A percentile compares a stretch with the other conserved stretches of the same genome.
Conservation (phyloP, 192 early-diverging fungal genomes). For the Coemansia sp. region DNA sequence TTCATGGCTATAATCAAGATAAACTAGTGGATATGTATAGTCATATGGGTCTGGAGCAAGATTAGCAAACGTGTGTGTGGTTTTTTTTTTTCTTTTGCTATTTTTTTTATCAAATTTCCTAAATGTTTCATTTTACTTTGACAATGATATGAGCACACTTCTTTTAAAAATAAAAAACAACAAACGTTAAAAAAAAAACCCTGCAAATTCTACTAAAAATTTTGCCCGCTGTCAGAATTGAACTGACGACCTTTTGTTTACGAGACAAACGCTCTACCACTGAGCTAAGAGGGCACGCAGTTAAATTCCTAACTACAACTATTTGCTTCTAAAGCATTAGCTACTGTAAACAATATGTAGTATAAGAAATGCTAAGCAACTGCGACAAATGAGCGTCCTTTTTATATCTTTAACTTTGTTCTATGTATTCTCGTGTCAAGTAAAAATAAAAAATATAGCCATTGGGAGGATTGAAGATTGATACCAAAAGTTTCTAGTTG, state of each 20-base stretch:
- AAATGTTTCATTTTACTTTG: neutral
- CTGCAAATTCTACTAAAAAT: slow-evolving; percentile 1
- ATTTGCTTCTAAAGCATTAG: neutral
- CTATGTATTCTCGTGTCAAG: too few species aligned
- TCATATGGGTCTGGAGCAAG: slow-evolving; percentile 19
- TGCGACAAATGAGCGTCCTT: too few species aligned
- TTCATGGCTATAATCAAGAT: slow-evolving; percentile 65
- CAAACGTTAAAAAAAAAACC: neutral
- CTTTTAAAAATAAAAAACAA: slow-evolving; percentile 5
- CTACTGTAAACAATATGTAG: neutral
- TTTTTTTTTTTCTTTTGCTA: neutral
- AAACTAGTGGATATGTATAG: slow-evolving; percentile 35
- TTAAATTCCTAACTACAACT: neutral
- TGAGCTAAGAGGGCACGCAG: slow-evolving; percentile 26
- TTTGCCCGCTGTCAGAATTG: slow-evolving; percentile 33
- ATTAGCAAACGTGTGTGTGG: neutral
- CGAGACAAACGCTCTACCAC: slow-evolving; percentile 37
- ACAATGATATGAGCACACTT: neutral
- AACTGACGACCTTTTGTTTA: slow-evolving; percentile 40
- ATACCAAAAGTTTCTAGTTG: too few species aligned
- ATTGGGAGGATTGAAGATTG: too few species aligned
- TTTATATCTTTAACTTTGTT: too few species aligned
- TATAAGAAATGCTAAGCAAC: too few species aligned
- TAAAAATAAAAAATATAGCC: too few species aligned
- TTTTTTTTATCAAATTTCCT: too few species aligned